Conservation (phyloP, 345 rosid species). For the Cardamine occulta region DNA sequence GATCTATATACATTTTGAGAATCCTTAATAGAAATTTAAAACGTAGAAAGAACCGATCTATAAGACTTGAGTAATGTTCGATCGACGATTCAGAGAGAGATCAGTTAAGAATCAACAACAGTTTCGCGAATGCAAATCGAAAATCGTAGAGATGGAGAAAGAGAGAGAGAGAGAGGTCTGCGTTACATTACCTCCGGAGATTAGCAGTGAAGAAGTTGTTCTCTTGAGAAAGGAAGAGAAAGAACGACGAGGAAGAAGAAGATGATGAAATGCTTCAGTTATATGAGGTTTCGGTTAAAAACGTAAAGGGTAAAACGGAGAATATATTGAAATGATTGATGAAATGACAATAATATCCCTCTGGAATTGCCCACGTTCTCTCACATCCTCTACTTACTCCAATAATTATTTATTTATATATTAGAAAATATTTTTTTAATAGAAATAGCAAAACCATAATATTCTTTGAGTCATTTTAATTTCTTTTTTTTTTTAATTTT, state of each 20-base stretch:
- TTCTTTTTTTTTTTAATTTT: too few species aligned
- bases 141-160: not conserved
- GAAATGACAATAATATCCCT: not conserved
- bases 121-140: not conserved
- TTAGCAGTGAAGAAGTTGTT: constrained; percentile 24
- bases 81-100: constrained; percentile 10
- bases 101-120: constrained; percentile 18
- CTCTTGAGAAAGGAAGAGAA: not conserved
- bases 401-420: too few species aligned
- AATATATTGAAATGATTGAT: not conserved
- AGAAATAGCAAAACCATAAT: not conserved
- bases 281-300: constrained; percentile 27
- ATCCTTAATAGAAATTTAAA: not conserved
- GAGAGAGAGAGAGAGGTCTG: constrained; percentile 9
- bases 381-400: not conserved
- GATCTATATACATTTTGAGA: constrained; percentile 28
- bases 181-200: constrained; percentile 32
- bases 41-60: constrained; percentile 17
- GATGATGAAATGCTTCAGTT: constrained; percentile 10
- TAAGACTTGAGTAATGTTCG: not conserved
- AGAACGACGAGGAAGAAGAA: not conserved
- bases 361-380: not conserved
- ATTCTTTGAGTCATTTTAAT: too few species aligned
- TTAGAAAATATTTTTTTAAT: too few species aligned
- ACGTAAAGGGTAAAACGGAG: constrained; percentile 19